Evolutionary conservation across 1,284 basidiomycete genomes (phyloP), one percentile per base, ranked within the genome.

Genomic region (Cryptococcus amylolentus): DNA sequence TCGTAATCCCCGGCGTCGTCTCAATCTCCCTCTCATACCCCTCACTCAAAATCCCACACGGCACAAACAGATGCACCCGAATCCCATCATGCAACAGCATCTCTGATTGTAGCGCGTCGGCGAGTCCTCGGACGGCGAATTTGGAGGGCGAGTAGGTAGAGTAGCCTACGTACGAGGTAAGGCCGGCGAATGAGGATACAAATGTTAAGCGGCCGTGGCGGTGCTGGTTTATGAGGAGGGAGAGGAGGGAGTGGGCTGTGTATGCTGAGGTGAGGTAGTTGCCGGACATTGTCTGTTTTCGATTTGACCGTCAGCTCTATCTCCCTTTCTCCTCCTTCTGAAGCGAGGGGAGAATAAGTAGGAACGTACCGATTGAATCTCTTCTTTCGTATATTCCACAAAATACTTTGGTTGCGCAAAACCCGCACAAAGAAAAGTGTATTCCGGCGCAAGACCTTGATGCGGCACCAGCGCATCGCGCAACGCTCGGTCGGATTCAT

Each of bases 81-180:
- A 94, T 89, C 2, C 23, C 23, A 52, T 82, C 83, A 57, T 74
- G 67, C 1, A 96, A 79, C 57, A 86, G 77, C 52, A 94, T 79
- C 71, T 98, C 94, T 46, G 85, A 87, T 13, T 89, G 86, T n/a
- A 98, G 81, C 0, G 86, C 82, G 65, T 98, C 94, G 10, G 91
- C 90, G 1, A 97, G 83, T 35, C 88, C 93, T 78, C 92, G 81
- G 16, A 97, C 76, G 10, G 95, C 95, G 66, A 88, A 87, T 75
- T 97, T 98, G 49, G 86, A 88, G 0, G 94, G 91, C 1, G 89
- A 80, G 73, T 98, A 98, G 2, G 87, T 83, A 3, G 88, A 81
- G 68, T 89, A 98, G 0, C 95, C 94, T 14, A 89, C 80, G 50
- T 97, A 82, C 1, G 86, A 83, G 80, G 92, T 88, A 64, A 88